Evolutionary conservation across 2,329 filamentous ascomycete genomes (phyloP), one percentile per base, ranked within the genome.

Genomic region (Fusarium newnesense): DNA sequence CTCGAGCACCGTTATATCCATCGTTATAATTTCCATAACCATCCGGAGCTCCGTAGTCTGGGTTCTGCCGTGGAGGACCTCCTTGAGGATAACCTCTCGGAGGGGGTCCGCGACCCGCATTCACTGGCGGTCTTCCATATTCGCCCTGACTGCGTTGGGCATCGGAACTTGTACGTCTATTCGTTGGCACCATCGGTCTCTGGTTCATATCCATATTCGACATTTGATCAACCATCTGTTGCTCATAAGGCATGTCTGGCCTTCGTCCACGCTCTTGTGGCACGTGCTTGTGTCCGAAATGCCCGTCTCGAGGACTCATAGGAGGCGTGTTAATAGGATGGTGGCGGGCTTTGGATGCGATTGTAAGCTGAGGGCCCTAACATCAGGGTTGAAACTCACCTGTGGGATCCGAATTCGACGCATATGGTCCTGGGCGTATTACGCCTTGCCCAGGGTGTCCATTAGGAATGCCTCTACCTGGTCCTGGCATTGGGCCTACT

Each of bases 331-430:
- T 79, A 74, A 80, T 80, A 57, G 79, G 78, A 40, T 77, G 79
- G 44, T 78, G 78, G 42, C 79, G 80, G 37, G 76, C 78, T 65
- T 74, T 76, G 78, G 46, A 9, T 8, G 42, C 66, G 19, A 49
- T 39, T 65, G 67, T 74, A 24, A 73, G 70, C 53, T 59, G 40
- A 61, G n/a, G 50, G 30, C 56, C n/a, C 62, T 56, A 43, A 40
- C 60, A 43, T 63, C 39, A 42, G 24, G 10, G 36, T 44, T 53
- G 28, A 64, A 57, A 72, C 84, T 80, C 75, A 86, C 84, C 79
- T 67, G 76, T 67, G n/a, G 83, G 83, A 67, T 87, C 86, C 7
- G 83, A 81, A 37, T 82, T 80, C 40, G 83, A 79, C 30, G 83
- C 82, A 62, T 80, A 79, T 21, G 82, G 84, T 15, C 79, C 83